Evolutionary conservation across 1,284 basidiomycete genomes (phyloP), one percentile per base, ranked within the genome.

Genomic region (Ustilago hordei): DNA sequence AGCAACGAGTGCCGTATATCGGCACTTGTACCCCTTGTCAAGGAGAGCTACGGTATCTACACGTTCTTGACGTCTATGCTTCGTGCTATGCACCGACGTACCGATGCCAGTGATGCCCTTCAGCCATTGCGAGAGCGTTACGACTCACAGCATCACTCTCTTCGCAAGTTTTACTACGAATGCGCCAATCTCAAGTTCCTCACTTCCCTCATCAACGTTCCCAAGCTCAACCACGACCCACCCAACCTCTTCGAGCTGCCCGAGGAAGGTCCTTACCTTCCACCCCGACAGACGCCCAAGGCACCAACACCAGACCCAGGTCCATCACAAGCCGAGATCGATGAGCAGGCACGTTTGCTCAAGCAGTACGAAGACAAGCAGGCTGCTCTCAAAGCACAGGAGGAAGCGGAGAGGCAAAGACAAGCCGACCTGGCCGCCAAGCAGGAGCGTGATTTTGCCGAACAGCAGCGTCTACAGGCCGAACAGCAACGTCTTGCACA

Each of bases 311-410:
- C 84, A 8, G 65, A 75, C 6, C 55, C 75, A 1, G 79, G 80
- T 48, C 82, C 83, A 0, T 80, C 84, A 3, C 84, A 86, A 70
- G 63, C 91, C 4, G 93, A 93, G 82, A 91, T 98, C 68, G 92
- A 91, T 65, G 95, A 98, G 86, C 97, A 99, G 88, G 93, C 93
- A 8, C 92, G 93, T 23, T 91, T 99, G 90, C 90, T 99, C 68
- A 95, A 96, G 84, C 91, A 98, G 86, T 99, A 98, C 84, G 97
- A 99, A 87, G 93, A 95, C 55, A 95, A 98, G 86, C 97, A 99
- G 84, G 90, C 91, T 28, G 91, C 92, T 2, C 88, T 98, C 34
- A 90, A 91, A 53, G 89, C 92, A 32, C 90, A 93, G 73, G 91
- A 94, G 59, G 93, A 95, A 75, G 90, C 90, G 0, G 96, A 97